Evolutionary conservation across 2,329 filamentous ascomycete genomes (phyloP).

Genomic region (Epichloe bromicola): DNA sequence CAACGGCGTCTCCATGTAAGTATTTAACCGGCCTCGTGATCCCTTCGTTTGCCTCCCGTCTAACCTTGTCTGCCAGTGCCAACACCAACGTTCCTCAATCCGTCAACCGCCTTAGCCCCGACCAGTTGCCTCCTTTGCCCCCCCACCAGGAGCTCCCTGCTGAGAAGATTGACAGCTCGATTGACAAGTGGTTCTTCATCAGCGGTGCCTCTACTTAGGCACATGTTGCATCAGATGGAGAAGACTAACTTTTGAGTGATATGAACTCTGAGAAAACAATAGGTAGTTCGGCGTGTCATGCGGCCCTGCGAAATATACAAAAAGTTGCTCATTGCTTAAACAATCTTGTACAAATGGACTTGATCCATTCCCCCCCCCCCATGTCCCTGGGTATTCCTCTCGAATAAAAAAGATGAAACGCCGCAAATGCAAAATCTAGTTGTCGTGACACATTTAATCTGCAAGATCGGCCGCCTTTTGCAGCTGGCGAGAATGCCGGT

Average conservation of each 20-base stretch:
- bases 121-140: constrained; percentile 65
- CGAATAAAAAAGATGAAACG: constrained; percentile 13
- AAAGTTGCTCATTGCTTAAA: constrained; percentile 9
- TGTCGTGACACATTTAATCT: constrained; percentile 23
- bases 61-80: constrained; percentile 42
- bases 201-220: constrained; percentile 77
- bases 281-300: background rate
- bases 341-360: constrained; percentile 8
- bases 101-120: constrained; percentile 53
- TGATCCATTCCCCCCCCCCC: constrained; percentile 7
- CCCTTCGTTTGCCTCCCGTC: background rate
- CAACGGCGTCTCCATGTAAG: constrained; percentile 72
- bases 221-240: background rate
- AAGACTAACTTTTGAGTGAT: background rate
- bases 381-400: background rate
- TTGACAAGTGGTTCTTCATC: constrained; percentile 99
- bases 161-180: constrained; percentile 85
- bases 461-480: constrained; percentile 71
- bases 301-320: constrained; percentile 16
- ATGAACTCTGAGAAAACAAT: constrained; percentile 8
- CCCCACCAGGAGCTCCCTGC: constrained; percentile 66
- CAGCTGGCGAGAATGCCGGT: constrained; percentile 73
- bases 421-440: constrained; percentile 18
- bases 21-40: constrained; percentile 16
- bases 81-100: constrained; percentile 70